A percentile compares a stretch with the other conserved stretches of the same genome.
These are phyloP conservation scores for Phytopythium cucurbitacearum DNA, from an alignment of 352 stramenopile genomes.

Conservation along the genomic window DNA sequence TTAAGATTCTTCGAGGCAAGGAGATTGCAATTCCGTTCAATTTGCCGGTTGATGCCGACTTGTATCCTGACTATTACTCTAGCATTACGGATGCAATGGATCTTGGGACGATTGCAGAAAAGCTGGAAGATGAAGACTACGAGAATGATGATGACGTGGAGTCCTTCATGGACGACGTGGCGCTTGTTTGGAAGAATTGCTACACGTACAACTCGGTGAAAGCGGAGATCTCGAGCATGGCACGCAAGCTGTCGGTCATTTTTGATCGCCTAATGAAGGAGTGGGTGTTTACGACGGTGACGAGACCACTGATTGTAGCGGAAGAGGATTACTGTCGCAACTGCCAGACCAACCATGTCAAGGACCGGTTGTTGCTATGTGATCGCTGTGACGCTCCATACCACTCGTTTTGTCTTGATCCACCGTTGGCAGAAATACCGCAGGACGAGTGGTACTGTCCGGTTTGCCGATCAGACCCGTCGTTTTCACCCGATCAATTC, in stretches of 20 bases:
- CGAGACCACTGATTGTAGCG: slow-evolving; percentile 44
- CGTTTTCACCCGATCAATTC: slow-evolving; percentile 48
- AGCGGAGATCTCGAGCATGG: slow-evolving; percentile 73
- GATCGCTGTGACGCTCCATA: slow-evolving; percentile 83
- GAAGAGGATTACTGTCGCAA: slow-evolving; percentile 79
- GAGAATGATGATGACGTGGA: slow-evolving; percentile 78
- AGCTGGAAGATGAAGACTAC: slow-evolving; percentile 84
- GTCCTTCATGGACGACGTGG: slow-evolving; percentile 75
- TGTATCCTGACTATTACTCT: slow-evolving; percentile 84
- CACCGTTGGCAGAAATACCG: slow-evolving; percentile 51
- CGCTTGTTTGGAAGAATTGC: slow-evolving; percentile 84
- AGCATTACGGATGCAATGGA: slow-evolving; percentile 82
- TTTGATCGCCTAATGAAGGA: slow-evolving; percentile 82
- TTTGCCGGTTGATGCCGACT: slow-evolving; percentile 72
- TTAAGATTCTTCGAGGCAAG: slow-evolving; percentile 77
- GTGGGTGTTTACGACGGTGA: slow-evolving; percentile 61
- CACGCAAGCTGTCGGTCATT: slow-evolving; percentile 67
- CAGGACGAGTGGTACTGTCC: slow-evolving; percentile 78
- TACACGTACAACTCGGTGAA: slow-evolving; percentile 82
- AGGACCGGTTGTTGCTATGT: slow-evolving; percentile 60
- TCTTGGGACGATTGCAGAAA: slow-evolving; percentile 75
- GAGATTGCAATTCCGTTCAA: slow-evolving; percentile 78
- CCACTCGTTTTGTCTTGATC: slow-evolving; percentile 76
- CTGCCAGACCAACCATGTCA: slow-evolving; percentile 70
- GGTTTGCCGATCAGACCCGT: slow-evolving; percentile 44